Evolutionary conservation across 2,329 filamentous ascomycete genomes (phyloP).

Genomic region (Penicillium sp.): DNA sequence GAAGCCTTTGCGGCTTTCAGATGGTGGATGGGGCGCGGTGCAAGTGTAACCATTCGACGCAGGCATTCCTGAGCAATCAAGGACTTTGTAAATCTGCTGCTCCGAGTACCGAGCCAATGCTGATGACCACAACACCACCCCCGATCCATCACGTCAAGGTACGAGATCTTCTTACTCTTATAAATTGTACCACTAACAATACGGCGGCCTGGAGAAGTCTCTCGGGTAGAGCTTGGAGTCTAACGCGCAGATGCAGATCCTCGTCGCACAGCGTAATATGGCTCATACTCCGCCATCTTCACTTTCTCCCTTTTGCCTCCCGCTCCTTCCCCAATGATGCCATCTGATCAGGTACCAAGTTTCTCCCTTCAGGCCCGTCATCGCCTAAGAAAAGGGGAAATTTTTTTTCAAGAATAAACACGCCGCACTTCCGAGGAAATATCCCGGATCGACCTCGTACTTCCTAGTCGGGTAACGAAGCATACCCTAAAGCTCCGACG

Average conservation of each 20-base stretch:
- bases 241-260: too few species aligned
- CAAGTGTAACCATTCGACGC: conserved; percentile 10
- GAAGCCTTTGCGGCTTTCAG: neutral
- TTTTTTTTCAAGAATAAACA: neutral
- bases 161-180: too few species aligned
- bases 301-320: too few species aligned
- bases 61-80: conserved; percentile 19
- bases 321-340: conserved; percentile 3
- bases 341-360: conserved; percentile 2
- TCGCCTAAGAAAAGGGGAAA: neutral
- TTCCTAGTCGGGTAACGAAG: conserved; percentile 9
- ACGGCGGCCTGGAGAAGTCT: neutral
- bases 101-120: conserved; percentile 9
- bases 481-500: conserved; percentile 18
- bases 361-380: neutral
- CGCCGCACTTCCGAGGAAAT: neutral
- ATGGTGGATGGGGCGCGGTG: neutral
- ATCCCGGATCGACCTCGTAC: conserved; percentile 7
- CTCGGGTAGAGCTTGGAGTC: neutral
- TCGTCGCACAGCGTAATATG: too few species aligned
- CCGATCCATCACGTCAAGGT: too few species aligned
- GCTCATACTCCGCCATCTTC: too few species aligned
- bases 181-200: neutral
- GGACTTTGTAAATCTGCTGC: conserved; percentile 7
- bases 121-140: too few species aligned